Base-by-base conservation (phyloP, 148 eudicot genomes). In the Chenopodium formosanum region DNA sequence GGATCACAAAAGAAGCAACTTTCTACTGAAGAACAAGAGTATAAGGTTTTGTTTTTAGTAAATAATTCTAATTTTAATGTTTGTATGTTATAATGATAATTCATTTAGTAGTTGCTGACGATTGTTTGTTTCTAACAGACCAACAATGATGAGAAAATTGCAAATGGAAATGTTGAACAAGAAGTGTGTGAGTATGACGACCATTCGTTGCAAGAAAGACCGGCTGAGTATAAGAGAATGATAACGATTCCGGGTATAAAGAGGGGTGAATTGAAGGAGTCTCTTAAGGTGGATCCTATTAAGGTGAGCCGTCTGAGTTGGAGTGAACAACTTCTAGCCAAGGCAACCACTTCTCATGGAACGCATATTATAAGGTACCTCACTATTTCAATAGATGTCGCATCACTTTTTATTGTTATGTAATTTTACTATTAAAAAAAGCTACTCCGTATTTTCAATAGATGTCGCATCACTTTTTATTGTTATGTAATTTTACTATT, bases 291-390 rank as follows among this genome's bases (percentile, higher is more conserved):
- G 13, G 98, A 91, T 71, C 83, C 75, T 40, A 89, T 80, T 74
- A 92, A 92, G 76, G 88, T 90, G 25, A 87, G 92, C 78, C 97
- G 97, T 63, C 87, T 94, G 58, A 92, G 97, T 89, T 91, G 93
- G 87, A 93, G 94, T n/a, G 98, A 94, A 77, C 93, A 89, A 83
- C 89, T 90, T 44, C 90, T 94, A 72, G 98, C 91, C 60, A 94
- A 90, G 85, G 89, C 94, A 53, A 89, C 94, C 32, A 86, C 83
- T 72, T 83, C 90, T 66, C 80, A 85, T 83, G 92, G 89, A 83
- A 78, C 80, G 65, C 90, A 92, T 70, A 83, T 92, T 48, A 90
- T 92, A 14, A 94, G 92, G 98, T 94, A 89, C 13, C 75, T 58
- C 16, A 2, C 16, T 70, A 23, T 11, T 17, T 56, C 62, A 2